A percentile compares a stretch with the other conserved stretches of the same genome.
Conservation (phyloP, 768 basidiomycete species). For the Postia placenta region DNA sequence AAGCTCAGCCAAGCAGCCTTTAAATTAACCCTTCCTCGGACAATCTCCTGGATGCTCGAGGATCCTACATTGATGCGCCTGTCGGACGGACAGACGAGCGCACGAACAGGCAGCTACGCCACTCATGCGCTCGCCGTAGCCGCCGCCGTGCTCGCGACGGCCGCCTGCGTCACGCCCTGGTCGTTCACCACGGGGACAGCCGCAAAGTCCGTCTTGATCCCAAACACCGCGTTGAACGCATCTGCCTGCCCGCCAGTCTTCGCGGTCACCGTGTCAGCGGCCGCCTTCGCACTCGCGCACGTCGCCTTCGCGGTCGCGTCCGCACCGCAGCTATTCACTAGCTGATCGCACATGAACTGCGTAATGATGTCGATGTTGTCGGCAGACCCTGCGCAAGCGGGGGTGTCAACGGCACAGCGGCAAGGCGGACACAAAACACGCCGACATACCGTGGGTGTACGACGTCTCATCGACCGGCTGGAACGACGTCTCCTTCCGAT, state of each 20-base stretch:
- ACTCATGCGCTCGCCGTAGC: no score
- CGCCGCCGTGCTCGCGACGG: no score
- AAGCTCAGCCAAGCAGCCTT: no score
- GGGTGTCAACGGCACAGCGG: conserved; percentile 1
- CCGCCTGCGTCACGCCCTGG: conserved; percentile 28
- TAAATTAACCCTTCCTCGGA: no score
- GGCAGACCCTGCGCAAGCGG: no score
- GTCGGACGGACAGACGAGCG: no score
- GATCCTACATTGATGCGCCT: no score
- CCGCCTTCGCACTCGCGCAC: conserved; percentile 34
- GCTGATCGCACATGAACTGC: conserved; percentile 49
- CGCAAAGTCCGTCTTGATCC: no score
- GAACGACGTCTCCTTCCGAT: conserved; percentile 49
- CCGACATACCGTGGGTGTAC: background rate
- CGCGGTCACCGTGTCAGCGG: conserved; percentile 18
- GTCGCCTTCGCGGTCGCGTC: conserved; percentile 47
- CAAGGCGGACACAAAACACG: background rate
- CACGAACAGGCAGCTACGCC: no score
- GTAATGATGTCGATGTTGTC: conserved; percentile 55
- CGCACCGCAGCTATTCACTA: conserved; percentile 50
- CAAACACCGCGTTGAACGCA: conserved; percentile 57
- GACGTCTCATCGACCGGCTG: conserved; percentile 41
- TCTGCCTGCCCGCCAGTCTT: conserved; percentile 51
- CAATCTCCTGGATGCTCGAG: no score
- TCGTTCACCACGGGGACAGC: conserved; percentile 32